phyloP scores from a whole-genome alignment of 2,329 filamentous ascomycete genomes.

The Pseudogymnoascus verrucosus region DNA sequence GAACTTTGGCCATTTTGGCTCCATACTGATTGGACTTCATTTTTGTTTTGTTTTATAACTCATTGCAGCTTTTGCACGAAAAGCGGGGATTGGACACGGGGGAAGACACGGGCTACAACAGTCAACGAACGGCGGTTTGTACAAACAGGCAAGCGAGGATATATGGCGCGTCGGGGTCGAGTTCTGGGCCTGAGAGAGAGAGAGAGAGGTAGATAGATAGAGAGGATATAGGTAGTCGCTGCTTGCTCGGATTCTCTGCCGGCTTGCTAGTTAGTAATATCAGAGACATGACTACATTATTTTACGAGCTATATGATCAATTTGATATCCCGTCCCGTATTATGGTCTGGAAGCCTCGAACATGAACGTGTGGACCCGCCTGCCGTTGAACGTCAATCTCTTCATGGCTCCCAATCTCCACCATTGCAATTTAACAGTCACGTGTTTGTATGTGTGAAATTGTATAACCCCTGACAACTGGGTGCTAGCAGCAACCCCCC shows the following conservation, averaged over 20 bases:
- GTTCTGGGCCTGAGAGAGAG: neutral
- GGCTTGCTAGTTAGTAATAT: conserved; percentile 7
- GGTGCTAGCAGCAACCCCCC: neutral
- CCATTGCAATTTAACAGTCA: neutral
- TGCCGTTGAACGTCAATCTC: neutral
- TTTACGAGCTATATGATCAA: neutral
- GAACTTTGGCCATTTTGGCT: neutral
- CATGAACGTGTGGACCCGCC: neutral
- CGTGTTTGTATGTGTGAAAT: neutral
- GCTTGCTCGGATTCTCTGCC: conserved; percentile 6
- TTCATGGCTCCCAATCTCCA: neutral
- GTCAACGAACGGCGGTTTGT: neutral
- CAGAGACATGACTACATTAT: conserved; percentile 1
- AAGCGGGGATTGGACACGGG: neutral
- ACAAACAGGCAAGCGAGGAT: neutral
- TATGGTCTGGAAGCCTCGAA: neutral
- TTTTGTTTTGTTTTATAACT: conserved; percentile 4
- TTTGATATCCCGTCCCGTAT: neutral
- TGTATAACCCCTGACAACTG: neutral
- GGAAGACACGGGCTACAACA: neutral
- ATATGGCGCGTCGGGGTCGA: neutral
- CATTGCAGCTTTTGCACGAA: conserved; percentile 4
- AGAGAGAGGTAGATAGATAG: neutral
- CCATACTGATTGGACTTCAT: conserved; percentile 7
- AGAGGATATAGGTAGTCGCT: neutral